phyloP scores from a whole-genome alignment of 2,329 filamentous ascomycete genomes.

The Fusarium bulbicola region DNA sequence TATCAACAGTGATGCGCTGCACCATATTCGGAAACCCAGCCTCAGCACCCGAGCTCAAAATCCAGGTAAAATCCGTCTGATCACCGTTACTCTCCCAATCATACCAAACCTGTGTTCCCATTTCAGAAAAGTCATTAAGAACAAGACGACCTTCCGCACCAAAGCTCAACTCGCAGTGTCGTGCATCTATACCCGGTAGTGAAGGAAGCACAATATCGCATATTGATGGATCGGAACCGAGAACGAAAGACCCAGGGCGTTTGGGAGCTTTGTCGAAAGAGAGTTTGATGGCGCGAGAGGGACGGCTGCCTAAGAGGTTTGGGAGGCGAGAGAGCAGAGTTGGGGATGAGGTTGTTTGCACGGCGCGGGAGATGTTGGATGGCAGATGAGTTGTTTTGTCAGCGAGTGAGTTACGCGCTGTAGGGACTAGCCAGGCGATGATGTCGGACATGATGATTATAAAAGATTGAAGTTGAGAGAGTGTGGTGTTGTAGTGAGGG shows the following conservation, averaged over 20 bases:
- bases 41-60: constrained; percentile 46
- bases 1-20: constrained; percentile 49
- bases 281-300: constrained; percentile 47
- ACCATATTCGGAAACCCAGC: constrained; percentile 48
- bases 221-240: constrained; percentile 49
- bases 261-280: constrained; percentile 48
- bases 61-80: constrained; percentile 49
- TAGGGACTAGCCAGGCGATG: constrained; percentile 54
- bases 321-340: constrained; percentile 44
- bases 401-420: constrained; percentile 46
- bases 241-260: constrained; percentile 49
- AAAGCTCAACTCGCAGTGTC: constrained; percentile 52
- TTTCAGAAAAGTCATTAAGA: constrained; percentile 50
- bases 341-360: constrained; percentile 38
- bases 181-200: constrained; percentile 46
- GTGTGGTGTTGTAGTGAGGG: constrained; percentile 3
- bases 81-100: constrained; percentile 53
- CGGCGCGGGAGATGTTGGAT: constrained; percentile 45
- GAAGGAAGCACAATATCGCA: constrained; percentile 52
- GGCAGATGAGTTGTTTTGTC: constrained; percentile 46
- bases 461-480: constrained; percentile 8
- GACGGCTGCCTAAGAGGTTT: constrained; percentile 38
- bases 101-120: constrained; percentile 55
- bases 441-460: constrained; percentile 40
- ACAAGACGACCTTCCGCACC: constrained; percentile 51